Conservation (phyloP, 495 filamentous ascomycete genomes). For the Hypoxylon subgilvum region DNA sequence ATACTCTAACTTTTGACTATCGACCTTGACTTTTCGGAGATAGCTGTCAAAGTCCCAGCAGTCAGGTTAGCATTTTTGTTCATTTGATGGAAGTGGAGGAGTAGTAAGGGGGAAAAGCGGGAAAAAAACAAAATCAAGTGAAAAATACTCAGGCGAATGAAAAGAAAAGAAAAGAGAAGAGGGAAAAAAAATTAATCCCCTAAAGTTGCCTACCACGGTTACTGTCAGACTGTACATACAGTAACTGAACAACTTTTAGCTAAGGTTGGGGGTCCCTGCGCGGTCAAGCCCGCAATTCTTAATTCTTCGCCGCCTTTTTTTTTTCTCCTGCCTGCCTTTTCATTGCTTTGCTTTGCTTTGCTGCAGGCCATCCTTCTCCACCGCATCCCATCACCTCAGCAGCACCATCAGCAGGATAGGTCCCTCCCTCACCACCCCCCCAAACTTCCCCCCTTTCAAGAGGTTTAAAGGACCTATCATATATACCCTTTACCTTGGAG, state of each 20-base stretch:
- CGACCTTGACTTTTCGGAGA: slow-evolving; percentile 16
- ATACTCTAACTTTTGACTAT: too few species aligned
- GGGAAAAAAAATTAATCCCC: slow-evolving; percentile 7
- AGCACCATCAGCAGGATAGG: slow-evolving; percentile 24
- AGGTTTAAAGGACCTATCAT: slow-evolving; percentile 39
- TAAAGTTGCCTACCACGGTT: slow-evolving; percentile 28
- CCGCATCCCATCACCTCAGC: slow-evolving; percentile 37
- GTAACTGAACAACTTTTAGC: too few species aligned
- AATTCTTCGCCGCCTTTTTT: slow-evolving; percentile 41
- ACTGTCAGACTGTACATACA: too few species aligned
- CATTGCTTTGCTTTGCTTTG: too few species aligned
- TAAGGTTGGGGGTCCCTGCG: slow-evolving; percentile 36
- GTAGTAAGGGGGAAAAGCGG: slow-evolving; percentile 5
- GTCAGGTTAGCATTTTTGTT: slow-evolving; percentile 16
- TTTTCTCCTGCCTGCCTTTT: slow-evolving; percentile 28
- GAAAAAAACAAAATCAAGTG: slow-evolving; percentile 17
- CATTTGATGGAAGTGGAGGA: slow-evolving; percentile 26
- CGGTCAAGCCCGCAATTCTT: slow-evolving; percentile 40
- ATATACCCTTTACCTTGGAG: slow-evolving; percentile 26
- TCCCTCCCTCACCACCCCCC: too few species aligned
- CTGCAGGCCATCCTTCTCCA: slow-evolving; percentile 39
- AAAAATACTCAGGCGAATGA: slow-evolving; percentile 3
- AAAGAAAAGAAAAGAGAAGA: slow-evolving; percentile 18
- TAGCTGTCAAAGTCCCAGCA: slow-evolving; percentile 20
- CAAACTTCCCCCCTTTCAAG: slow-evolving; percentile 35